Conservation (phyloP, 2,329 filamentous ascomycete genomes). For the Fusarium mexicanum region DNA sequence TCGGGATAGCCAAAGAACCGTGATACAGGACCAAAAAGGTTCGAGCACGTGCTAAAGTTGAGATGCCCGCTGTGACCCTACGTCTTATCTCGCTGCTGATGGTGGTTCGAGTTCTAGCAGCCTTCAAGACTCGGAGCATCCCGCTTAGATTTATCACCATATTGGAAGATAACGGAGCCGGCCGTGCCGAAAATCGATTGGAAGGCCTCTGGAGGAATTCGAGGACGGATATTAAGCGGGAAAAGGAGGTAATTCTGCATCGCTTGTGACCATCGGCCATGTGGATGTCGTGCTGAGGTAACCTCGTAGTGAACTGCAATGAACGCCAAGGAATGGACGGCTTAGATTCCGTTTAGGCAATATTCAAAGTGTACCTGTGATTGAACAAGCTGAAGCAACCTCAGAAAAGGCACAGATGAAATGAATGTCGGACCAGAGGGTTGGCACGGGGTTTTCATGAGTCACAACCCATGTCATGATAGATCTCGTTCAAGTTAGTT, state of each 20-base stretch:
- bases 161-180: not conserved
- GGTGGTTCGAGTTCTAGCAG: not conserved
- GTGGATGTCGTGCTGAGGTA: not conserved
- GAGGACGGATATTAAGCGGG: accelerated
- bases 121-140: not conserved
- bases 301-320: accelerated
- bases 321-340: not conserved
- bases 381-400: not conserved
- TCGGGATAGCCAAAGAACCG: not conserved
- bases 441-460: not conserved
- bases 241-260: too few species aligned
- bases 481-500: too few species aligned
- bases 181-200: not conserved
- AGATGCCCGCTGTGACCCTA: not conserved
- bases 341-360: not conserved
- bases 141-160: not conserved
- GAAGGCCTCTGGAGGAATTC: not conserved
- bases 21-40: not conserved
- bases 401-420: accelerated
- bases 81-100: not conserved
- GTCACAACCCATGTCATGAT: too few species aligned
- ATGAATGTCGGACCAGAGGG: accelerated
- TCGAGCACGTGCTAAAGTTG: not conserved
- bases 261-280: too few species aligned
- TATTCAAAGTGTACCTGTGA: not conserved